Evolutionary conservation across 768 basidiomycete genomes (phyloP).

Genomic region (Pleurotus salmoneostramineus): DNA sequence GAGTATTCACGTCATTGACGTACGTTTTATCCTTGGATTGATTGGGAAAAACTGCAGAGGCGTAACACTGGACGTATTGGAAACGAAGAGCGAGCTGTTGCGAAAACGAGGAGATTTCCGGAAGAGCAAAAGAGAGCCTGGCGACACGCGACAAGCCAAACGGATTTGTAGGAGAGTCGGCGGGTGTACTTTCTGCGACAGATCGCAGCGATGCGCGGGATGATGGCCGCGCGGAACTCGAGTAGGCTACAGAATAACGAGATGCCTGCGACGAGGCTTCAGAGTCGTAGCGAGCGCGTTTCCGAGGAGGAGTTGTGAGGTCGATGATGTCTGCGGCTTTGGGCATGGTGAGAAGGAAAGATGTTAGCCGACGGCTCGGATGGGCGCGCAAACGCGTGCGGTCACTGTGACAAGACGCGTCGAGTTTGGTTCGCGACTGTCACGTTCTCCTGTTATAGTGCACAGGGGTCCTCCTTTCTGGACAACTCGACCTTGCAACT

Average conservation of each 20-base stretch:
- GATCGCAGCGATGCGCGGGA: background rate
- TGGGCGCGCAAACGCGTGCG: too few relatives aligned
- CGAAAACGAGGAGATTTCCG: slow-evolving; percentile 6
- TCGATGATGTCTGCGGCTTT: slow-evolving; percentile 1
- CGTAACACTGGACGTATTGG: slow-evolving; percentile 7
- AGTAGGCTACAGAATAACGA: slow-evolving; percentile 1
- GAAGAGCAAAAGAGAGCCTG: slow-evolving; percentile 4
- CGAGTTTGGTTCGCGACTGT: background rate
- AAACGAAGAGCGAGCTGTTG: slow-evolving; percentile 12
- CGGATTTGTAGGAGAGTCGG: slow-evolving; percentile 12
- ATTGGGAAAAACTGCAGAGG: background rate
- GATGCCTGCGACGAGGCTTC: background rate
- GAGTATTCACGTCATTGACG: background rate
- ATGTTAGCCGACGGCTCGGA: too few relatives aligned
- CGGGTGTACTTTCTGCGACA: slow-evolving; percentile 7
- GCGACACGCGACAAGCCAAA: slow-evolving; percentile 8
- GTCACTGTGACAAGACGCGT: background rate
- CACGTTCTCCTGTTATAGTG: background rate
- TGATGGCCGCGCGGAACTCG: background rate
- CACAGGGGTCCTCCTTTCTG: too few relatives aligned
- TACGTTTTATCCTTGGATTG: background rate
- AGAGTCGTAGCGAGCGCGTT: background rate
- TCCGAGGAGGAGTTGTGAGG: slow-evolving; percentile 3
- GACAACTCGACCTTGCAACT: too few relatives aligned
- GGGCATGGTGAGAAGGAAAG: background rate